Evolutionary conservation across 1,139 yeast species (phyloP).

Genomic region (Lodderomyces jiufengensis): DNA sequence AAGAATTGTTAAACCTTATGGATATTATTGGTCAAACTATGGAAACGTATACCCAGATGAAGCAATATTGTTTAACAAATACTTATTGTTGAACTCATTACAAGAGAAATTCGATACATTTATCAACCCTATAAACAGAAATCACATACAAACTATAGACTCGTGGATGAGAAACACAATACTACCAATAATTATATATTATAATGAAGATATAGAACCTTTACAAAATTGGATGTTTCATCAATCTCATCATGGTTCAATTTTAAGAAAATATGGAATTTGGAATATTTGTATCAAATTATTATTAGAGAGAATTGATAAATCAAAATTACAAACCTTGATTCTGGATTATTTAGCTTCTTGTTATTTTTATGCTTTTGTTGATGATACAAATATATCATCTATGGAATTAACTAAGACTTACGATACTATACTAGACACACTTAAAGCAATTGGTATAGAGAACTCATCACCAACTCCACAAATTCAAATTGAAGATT

Average conservation of each 20-base stretch:
- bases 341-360: slow-evolving; percentile 22
- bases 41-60: slow-evolving; percentile 16
- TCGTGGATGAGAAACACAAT: slow-evolving; percentile 30
- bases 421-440: slow-evolving; percentile 28
- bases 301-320: slow-evolving; percentile 11
- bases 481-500: neutral
- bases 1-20: slow-evolving; percentile 28
- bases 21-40: slow-evolving; percentile 28
- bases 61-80: slow-evolving; percentile 14
- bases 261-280: slow-evolving; percentile 18
- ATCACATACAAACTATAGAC: slow-evolving; percentile 15
- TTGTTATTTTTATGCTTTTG: slow-evolving; percentile 25
- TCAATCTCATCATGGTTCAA: slow-evolving; percentile 7
- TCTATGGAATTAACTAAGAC: slow-evolving; percentile 29
- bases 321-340: slow-evolving; percentile 15
- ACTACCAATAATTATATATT: slow-evolving; percentile 25
- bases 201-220: slow-evolving; percentile 22
- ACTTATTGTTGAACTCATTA: slow-evolving; percentile 13
- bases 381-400: slow-evolving; percentile 16
- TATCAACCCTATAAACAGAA: slow-evolving; percentile 21
- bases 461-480: slow-evolving; percentile 5
- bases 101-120: slow-evolving; percentile 21
- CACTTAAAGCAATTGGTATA: slow-evolving; percentile 16
- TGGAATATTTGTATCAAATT: slow-evolving; percentile 25
- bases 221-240: slow-evolving; percentile 27